A percentile compares a stretch with the other conserved stretches of the same genome.
Evolutionary conservation across 345 rosid genomes (phyloP).

Genomic region (Salix viminalis): DNA sequence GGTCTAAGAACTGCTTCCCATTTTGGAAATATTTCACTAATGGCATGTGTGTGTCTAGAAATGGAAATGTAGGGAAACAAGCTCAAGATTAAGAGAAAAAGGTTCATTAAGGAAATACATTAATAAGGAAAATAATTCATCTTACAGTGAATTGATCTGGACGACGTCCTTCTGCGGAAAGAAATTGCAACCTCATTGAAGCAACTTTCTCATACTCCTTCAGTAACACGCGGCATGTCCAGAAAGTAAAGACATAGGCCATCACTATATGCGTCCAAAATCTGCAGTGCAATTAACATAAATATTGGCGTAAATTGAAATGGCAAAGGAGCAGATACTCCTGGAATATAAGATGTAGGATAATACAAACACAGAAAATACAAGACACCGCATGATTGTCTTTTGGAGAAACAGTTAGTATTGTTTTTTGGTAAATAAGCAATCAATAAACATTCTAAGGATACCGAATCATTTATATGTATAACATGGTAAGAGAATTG

Average conservation of each 20-base stretch:
- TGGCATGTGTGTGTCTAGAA: background rate
- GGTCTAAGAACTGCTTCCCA: background rate
- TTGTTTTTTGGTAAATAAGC: background rate
- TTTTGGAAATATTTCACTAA: background rate
- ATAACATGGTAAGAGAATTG: background rate
- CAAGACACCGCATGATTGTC: background rate
- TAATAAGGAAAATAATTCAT: slow-evolving; percentile 7
- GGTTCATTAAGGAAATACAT: no score
- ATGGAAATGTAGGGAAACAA: background rate
- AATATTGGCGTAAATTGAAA: background rate
- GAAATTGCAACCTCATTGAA: slow-evolving; percentile 76
- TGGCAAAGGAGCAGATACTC: background rate
- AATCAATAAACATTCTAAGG: background rate
- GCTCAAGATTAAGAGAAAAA: background rate
- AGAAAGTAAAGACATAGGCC: slow-evolving; percentile 81
- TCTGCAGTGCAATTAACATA: slow-evolving; percentile 35
- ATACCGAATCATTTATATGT: background rate
- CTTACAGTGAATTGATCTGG: slow-evolving; percentile 89
- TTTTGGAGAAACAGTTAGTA: background rate
- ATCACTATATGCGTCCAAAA: slow-evolving; percentile 73
- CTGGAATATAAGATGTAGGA: background rate
- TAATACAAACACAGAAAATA: background rate
- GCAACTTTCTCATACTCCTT: slow-evolving; percentile 85
- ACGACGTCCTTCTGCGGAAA: slow-evolving; percentile 75
- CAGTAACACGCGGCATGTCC: slow-evolving; percentile 76